These are phyloP conservation scores for Ambrosiella beaveri DNA, from an alignment of 2,329 filamentous ascomycete species.

Conservation along the genomic window DNA sequence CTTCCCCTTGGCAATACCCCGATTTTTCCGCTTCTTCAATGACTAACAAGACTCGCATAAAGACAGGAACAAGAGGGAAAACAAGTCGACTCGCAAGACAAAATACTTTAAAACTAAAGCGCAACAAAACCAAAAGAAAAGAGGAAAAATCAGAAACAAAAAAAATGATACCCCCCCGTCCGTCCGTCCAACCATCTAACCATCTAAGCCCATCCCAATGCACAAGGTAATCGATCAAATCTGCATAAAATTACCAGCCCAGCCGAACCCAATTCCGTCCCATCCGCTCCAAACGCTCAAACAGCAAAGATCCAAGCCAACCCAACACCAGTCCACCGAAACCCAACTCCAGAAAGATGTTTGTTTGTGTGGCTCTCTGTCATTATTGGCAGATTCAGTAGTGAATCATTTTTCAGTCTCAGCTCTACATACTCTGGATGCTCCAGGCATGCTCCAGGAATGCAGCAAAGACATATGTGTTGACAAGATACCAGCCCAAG, in stretches of 20 bases:
- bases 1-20: no score
- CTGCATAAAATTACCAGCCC: conserved; percentile 1
- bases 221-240: conserved; percentile 5
- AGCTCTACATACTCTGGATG: no score
- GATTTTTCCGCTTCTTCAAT: neutral
- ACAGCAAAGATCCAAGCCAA: neutral
- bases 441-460: no score
- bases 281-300: neutral
- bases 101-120: conserved; percentile 6
- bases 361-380: no score
- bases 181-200: neutral
- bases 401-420: no score
- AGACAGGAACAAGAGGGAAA: neutral
- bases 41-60: neutral
- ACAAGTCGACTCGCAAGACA: conserved; percentile 5
- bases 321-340: neutral
- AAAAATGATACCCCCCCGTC: conserved; percentile 6
- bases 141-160: conserved; percentile 14
- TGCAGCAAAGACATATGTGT: no score
- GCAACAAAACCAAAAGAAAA: conserved; percentile 11
- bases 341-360: neutral
- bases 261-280: neutral
- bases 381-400: no score
- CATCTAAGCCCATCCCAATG: conserved; percentile 5
- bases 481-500: no score